These are phyloP conservation scores for Coemansia sp. DNA, from an alignment of 192 early-diverging fungal species.

Conservation along the genomic window DNA sequence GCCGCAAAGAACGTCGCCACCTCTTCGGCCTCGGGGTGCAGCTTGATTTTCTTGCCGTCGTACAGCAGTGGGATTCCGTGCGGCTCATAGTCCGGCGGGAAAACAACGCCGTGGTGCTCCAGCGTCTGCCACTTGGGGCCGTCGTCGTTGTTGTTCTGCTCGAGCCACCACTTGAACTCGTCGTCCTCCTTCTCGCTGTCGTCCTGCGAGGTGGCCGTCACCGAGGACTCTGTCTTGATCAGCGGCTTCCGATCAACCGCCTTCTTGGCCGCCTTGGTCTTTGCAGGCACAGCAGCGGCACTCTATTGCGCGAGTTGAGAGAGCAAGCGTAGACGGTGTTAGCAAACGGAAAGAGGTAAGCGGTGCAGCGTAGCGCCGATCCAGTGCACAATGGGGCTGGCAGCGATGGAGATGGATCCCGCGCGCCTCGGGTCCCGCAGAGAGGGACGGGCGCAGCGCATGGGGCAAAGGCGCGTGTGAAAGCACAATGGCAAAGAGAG, in stretches of 20 bases:
- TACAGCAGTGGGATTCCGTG: slow-evolving; percentile 89
- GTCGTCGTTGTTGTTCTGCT: slow-evolving; percentile 58
- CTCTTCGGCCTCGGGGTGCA: slow-evolving; percentile 84
- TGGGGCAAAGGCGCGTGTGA: no score
- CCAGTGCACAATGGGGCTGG: no score
- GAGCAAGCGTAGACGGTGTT: no score
- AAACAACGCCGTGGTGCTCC: slow-evolving; percentile 82
- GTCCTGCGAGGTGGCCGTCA: slow-evolving; percentile 9
- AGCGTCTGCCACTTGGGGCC: slow-evolving; percentile 83
- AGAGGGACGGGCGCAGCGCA: no score
- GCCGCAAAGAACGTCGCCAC: slow-evolving; percentile 94
- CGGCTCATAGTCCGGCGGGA: slow-evolving; percentile 87
- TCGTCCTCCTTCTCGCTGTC: slow-evolving; percentile 35
- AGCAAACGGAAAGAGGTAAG: no score
- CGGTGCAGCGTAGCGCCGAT: no score
- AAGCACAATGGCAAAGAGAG: no score
- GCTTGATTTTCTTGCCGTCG: slow-evolving; percentile 61
- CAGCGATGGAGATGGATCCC: no score
- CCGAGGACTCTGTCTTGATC: slow-evolving; percentile 39
- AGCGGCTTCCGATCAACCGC: slow-evolving; percentile 26
- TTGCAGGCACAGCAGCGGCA: background rate
- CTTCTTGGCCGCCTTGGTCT: slow-evolving; percentile 9
- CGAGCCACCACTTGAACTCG: slow-evolving; percentile 72
- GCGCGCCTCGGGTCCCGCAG: no score
- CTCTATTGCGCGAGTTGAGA: no score